phyloP scores from a whole-genome alignment of 306 rosid species.

The Cicer bijugum region DNA sequence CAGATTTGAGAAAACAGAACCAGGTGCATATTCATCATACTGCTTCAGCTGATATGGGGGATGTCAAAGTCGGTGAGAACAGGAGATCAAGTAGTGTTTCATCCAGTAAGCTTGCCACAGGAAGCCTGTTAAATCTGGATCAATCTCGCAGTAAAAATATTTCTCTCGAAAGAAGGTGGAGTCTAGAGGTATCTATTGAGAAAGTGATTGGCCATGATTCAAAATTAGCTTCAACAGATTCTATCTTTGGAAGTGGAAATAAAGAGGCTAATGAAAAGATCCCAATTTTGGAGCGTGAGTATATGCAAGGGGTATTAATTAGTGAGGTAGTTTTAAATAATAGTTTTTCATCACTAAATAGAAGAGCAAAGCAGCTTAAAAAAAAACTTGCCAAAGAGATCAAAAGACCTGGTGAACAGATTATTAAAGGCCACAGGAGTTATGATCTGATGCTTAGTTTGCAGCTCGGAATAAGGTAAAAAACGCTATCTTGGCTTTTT shows the following conservation, averaged over 20 bases:
- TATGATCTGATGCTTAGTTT: slow-evolving; percentile 97
- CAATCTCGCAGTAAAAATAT: slow-evolving; percentile 76
- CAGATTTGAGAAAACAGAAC: slow-evolving; percentile 81
- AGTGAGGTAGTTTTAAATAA: slow-evolving; percentile 78
- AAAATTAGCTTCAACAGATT: slow-evolving; percentile 55
- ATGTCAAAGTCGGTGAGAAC: slow-evolving; percentile 63
- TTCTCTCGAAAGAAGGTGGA: slow-evolving; percentile 97
- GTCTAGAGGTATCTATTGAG: slow-evolving; percentile 95
- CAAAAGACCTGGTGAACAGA: slow-evolving; percentile 90
- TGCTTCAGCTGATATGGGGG: slow-evolving; percentile 69
- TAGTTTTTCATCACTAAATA: slow-evolving; percentile 67
- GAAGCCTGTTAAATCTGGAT: slow-evolving; percentile 76
- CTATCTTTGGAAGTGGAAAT: slow-evolving; percentile 54
- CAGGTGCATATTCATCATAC: slow-evolving; percentile 84
- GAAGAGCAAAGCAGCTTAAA: slow-evolving; percentile 72
- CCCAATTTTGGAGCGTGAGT: slow-evolving; percentile 91
- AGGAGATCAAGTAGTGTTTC: slow-evolving; percentile 62
- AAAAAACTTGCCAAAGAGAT: slow-evolving; percentile 78
- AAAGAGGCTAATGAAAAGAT: slow-evolving; percentile 52
- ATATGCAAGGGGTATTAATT: slow-evolving; percentile 97
- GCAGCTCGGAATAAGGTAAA: slow-evolving; percentile 98
- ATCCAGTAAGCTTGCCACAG: slow-evolving; percentile 65
- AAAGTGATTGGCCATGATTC: slow-evolving; percentile 76
- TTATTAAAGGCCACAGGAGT: slow-evolving; percentile 96
- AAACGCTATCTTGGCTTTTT: slow-evolving; percentile 35